These are phyloP conservation scores for Pseudopyricularia javanii DNA, from an alignment of 2,329 filamentous ascomycete species.

Conservation along the genomic window DNA sequence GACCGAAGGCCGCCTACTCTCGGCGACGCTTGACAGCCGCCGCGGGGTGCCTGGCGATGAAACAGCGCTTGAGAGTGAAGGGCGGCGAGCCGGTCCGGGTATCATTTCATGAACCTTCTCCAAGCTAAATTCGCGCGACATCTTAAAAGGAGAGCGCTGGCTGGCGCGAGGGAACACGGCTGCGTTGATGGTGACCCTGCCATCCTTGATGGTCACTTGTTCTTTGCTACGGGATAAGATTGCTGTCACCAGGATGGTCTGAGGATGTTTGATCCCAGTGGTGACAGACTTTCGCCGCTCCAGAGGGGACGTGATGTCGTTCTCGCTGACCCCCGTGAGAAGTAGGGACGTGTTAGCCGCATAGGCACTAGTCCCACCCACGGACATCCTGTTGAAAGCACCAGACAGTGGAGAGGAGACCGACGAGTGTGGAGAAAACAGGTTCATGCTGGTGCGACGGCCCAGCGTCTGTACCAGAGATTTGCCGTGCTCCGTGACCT, in stretches of 20 bases:
- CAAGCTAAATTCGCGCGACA: conserved; percentile 38
- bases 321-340: not conserved
- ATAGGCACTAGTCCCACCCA: not conserved
- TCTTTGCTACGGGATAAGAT: not conserved
- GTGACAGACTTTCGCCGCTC: not conserved
- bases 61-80: conserved; percentile 1
- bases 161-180: conserved; percentile 26
- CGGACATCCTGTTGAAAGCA: not conserved
- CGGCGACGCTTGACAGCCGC: not conserved
- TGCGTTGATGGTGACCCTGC: conserved; percentile 25
- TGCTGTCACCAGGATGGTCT: not conserved
- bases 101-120: conserved; percentile 32
- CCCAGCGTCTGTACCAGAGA: not conserved
- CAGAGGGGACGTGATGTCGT: not conserved
- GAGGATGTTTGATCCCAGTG: not conserved
- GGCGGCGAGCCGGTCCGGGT: conserved; percentile 16
- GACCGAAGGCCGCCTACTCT: not conserved
- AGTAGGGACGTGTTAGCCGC: conserved; percentile 1
- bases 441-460: not conserved
- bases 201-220: not conserved
- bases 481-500: not conserved
- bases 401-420: conserved; percentile 1
- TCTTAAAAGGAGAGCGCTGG: conserved; percentile 29
- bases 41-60: conserved; percentile 4
- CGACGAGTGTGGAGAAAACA: not conserved